phyloP scores from a whole-genome alignment of 2,329 filamentous ascomycete species.

The Fusarium luffae region DNA sequence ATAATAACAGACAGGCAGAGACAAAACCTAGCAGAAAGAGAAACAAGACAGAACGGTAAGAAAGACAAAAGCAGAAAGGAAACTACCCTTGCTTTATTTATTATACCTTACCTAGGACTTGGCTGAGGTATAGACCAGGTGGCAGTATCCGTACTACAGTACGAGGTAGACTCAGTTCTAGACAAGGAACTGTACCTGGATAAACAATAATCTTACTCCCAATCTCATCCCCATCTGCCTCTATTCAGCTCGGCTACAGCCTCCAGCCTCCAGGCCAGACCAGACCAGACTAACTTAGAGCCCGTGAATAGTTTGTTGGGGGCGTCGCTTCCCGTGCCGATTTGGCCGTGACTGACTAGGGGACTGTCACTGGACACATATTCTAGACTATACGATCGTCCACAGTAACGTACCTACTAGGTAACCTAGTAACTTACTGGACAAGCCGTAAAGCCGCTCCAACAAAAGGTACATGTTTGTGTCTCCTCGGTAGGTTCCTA shows the following conservation, averaged over 20 bases:
- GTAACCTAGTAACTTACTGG: too few species aligned
- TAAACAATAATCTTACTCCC: background rate
- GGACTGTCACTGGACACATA: slow-evolving; percentile 26
- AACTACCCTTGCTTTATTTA: background rate
- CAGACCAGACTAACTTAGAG: slow-evolving; percentile 11
- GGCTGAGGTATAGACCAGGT: background rate
- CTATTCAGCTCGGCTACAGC: background rate
- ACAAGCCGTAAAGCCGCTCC: background rate
- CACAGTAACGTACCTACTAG: background rate
- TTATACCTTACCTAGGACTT: background rate
- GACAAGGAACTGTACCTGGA: background rate
- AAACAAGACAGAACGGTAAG: slow-evolving; percentile 10
- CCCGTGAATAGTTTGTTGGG: slow-evolving; percentile 28
- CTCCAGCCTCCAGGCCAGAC: background rate
- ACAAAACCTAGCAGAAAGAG: slow-evolving; percentile 6
- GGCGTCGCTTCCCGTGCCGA: slow-evolving; percentile 33
- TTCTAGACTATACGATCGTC: slow-evolving; percentile 4
- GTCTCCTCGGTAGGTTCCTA: background rate
- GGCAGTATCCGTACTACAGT: background rate
- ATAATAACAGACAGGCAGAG: background rate
- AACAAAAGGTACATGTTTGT: slow-evolving; percentile 1
- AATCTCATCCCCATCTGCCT: background rate
- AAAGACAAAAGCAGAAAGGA: background rate
- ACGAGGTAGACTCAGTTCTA: background rate
- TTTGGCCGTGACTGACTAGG: slow-evolving; percentile 26